Base-by-base conservation (phyloP, 2,329 filamentous ascomycete species). In the Phialophora expanda region DNA sequence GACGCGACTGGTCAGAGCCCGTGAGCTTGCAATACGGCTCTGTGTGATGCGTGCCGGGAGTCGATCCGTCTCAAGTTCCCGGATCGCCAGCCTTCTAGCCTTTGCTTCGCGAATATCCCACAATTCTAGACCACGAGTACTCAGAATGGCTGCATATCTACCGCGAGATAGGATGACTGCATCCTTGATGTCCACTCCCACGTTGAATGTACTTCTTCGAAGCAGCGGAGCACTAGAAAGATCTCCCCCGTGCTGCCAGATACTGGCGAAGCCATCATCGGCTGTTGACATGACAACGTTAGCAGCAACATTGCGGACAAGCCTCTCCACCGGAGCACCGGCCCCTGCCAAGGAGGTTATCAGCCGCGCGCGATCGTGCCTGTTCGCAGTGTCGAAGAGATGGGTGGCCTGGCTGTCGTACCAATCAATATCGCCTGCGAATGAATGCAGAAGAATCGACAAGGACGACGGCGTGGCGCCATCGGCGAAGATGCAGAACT, bases 291-390 rank as follows among this genome's bases (percentile, higher is more conserved):
- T 87, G 51, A 97, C 82, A 4, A 92, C 90, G 69, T 87, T 85
- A 8, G 93, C 93, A 73, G 89, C 91, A 51, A 90, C 90, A 73
- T 93, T 96, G 67, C 93, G 89, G 54, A 96, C 89, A 66, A 97
- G 91, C 75, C 96, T 96, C 73, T 90, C 89, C 68, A 97, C 87
- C 0, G 91, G 84, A 17, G 85, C 85, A 17, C 90, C 90, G 79
- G 97, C 93, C 0, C 94, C 93, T 1, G 92, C 92, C 91, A 93
- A 96, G 1, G 88, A 84, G 1, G 87, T 85, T 68, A 85, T 86
- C 14, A 87, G 82, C 22, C 81, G 78, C 17, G 96, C 78, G 1
- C 91, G 87, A 50, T 83, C 79, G 56, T 80, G 80, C 51, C 84
- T 82, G 51, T 86, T 85, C 0, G 86, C 83, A 1, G 84, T 82